Conservation (phyloP, 1,284 basidiomycete genomes). For the Ganoderma meredithae region DNA sequence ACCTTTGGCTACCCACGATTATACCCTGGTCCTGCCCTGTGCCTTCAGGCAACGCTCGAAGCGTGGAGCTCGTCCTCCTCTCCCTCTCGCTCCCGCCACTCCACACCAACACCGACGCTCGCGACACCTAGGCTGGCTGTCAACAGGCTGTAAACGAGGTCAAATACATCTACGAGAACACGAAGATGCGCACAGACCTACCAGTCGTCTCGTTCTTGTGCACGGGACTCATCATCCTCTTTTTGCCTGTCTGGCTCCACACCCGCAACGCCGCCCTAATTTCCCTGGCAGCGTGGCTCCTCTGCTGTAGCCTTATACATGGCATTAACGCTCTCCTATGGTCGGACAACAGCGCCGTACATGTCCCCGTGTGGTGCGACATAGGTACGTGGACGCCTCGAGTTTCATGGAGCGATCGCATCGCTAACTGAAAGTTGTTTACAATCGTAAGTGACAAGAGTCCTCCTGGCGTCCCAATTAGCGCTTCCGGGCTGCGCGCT, state of each 20-base stretch:
- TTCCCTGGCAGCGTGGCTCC: conserved; percentile 56
- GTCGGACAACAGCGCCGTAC: conserved; percentile 46
- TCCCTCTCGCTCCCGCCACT: conserved; percentile 1
- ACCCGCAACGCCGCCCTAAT: conserved; percentile 58
- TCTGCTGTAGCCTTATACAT: conserved; percentile 50
- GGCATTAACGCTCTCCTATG: conserved; percentile 54
- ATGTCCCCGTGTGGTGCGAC: conserved; percentile 56
- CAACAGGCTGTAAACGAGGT: not conserved
- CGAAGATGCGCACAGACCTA: conserved; percentile 55
- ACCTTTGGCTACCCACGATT: conserved; percentile 13
- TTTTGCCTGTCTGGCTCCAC: conserved; percentile 47
- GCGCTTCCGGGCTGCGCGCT: conserved; percentile 62
- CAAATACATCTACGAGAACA: not conserved
- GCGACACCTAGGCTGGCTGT: conserved; percentile 17
- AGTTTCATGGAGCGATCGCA: conserved; percentile 4
- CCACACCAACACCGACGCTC: not conserved
- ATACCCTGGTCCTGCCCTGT: conserved; percentile 22
- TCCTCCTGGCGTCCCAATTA: conserved; percentile 50
- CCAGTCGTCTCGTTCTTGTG: conserved; percentile 58
- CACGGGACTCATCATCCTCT: conserved; percentile 47
- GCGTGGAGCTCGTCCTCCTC: conserved; percentile 19
- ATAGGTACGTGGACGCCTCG: conserved; percentile 47
- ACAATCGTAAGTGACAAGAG: conserved; percentile 47
- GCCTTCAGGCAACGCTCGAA: conserved; percentile 10
- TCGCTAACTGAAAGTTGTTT: not conserved